Evolutionary conservation across 2,329 filamentous ascomycete genomes (phyloP).

Genomic region (Corynespora cassiicola): DNA sequence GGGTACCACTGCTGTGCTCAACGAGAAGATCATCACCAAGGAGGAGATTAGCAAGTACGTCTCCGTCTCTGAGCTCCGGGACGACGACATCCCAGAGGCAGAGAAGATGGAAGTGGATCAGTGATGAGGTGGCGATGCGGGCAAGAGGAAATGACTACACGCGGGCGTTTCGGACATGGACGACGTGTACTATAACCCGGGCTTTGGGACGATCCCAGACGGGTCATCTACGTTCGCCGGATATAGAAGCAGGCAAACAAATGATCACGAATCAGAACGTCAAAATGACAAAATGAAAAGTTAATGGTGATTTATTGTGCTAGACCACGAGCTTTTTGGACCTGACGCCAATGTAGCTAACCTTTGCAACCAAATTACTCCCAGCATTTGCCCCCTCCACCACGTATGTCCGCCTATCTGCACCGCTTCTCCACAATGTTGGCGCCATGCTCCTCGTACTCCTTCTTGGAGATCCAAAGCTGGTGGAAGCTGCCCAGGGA

Average conservation of each 20-base stretch:
- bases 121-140: slow-evolving; percentile 25
- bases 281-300: slow-evolving; percentile 5
- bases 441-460: slow-evolving; percentile 94
- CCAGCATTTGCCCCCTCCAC: slow-evolving; percentile 7
- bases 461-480: slow-evolving; percentile 98
- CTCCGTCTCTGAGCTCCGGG: slow-evolving; percentile 83
- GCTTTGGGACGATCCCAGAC: too few species aligned
- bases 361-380: slow-evolving; percentile 1
- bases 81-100: slow-evolving; percentile 67
- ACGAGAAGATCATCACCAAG: slow-evolving; percentile 94
- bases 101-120: slow-evolving; percentile 72
- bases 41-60: slow-evolving; percentile 95
- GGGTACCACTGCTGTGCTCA: slow-evolving; percentile 94
- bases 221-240: slow-evolving; percentile 3
- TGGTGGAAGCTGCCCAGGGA: slow-evolving; percentile 98
- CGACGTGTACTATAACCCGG: slow-evolving; percentile 26
- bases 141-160: too few species aligned
- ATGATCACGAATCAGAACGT: too few species aligned
- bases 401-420: slow-evolving; percentile 64
- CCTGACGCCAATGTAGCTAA: not conserved
- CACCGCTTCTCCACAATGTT: slow-evolving; percentile 95
- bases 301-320: not conserved
- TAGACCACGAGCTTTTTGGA: not conserved
- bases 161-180: slow-evolving; percentile 25
- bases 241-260: slow-evolving; percentile 23